These are phyloP conservation scores for Globisporangium okanoganense DNA, from an alignment of 352 stramenopile species.

Conservation along the genomic window DNA sequence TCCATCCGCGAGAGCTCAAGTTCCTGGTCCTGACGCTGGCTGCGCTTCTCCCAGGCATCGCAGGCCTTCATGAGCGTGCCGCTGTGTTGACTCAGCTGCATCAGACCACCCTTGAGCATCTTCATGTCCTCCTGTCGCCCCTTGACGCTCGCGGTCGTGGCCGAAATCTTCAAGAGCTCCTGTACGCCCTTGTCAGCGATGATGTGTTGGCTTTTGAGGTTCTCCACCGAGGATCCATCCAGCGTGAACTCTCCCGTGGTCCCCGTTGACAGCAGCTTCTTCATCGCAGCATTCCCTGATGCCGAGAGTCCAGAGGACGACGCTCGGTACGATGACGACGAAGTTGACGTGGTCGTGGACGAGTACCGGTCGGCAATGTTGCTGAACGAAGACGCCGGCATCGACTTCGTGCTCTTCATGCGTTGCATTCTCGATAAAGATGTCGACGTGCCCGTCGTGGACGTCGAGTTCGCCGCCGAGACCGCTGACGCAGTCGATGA, in stretches of 20 bases:
- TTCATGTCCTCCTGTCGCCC: slow-evolving; percentile 47
- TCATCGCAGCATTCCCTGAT: slow-evolving; percentile 25
- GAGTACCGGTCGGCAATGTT: slow-evolving; percentile 18
- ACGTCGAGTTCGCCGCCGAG: slow-evolving; percentile 12
- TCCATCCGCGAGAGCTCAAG: slow-evolving; percentile 35
- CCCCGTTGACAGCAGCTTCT: slow-evolving; percentile 35
- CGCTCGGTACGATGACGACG: neutral
- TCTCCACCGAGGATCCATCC: slow-evolving; percentile 36
- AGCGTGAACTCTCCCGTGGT: slow-evolving; percentile 43
- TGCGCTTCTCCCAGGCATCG: slow-evolving; percentile 42
- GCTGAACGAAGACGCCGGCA: slow-evolving; percentile 14
- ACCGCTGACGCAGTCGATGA: slow-evolving; percentile 13
- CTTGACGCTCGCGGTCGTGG: slow-evolving; percentile 41
- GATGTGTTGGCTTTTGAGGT: slow-evolving; percentile 67
- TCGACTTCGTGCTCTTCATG: slow-evolving; percentile 4
- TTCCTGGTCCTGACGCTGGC: slow-evolving; percentile 40
- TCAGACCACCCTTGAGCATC: slow-evolving; percentile 42
- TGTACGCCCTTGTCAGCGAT: slow-evolving; percentile 57
- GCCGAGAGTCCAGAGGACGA: slow-evolving; percentile 23
- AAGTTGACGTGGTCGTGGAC: slow-evolving; percentile 31
- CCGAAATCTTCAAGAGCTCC: slow-evolving; percentile 47
- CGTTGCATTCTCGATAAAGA: slow-evolving; percentile 5
- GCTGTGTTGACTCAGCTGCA: slow-evolving; percentile 38
- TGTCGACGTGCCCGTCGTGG: slow-evolving; percentile 8
- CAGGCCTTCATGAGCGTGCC: slow-evolving; percentile 43